Percentiles rank a stretch among this genome's conserved stretches.
phyloP scores from a whole-genome alignment of 139 green algal genomes.

The Penium margaritaceum region DNA sequence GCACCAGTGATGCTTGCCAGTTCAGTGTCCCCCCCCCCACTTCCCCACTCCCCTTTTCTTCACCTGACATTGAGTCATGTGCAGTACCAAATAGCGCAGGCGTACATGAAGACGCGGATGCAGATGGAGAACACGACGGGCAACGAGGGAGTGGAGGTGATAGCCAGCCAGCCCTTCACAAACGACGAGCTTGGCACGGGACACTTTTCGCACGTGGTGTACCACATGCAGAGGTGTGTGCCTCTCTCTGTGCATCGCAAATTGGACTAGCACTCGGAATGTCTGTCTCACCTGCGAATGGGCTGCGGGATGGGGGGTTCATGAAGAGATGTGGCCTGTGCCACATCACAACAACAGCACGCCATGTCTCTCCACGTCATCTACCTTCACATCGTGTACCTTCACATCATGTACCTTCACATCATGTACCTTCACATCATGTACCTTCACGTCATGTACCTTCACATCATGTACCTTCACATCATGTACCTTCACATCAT shows the following conservation, averaged over 20 bases:
- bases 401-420: neutral
- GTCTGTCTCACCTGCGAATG: no score
- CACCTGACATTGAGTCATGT: no score
- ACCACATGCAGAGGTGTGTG: slow-evolving; percentile 11
- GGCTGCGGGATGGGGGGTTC: no score
- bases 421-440: neutral
- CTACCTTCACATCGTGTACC: neutral
- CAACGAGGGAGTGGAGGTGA: slow-evolving; percentile 6
- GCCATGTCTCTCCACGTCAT: neutral
- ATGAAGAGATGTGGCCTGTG: no score
- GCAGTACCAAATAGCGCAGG: slow-evolving; percentile 7
- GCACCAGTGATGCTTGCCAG: no score
- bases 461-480: neutral
- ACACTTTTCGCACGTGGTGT: neutral
- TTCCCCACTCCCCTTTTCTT: no score
- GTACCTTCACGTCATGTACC: neutral
- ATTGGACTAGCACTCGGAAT: no score
- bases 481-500: neutral
- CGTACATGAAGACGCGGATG: slow-evolving; percentile 9
- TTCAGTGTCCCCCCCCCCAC: no score
- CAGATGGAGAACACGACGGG: slow-evolving; percentile 11
- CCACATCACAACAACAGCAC: no score
- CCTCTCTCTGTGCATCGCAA: no score
- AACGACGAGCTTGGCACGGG: neutral
- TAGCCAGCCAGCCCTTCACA: neutral